Evolutionary conservation across 1,284 basidiomycete species (phyloP), one percentile per base, ranked within the genome.

Genomic region (Mixia osmundae): DNA sequence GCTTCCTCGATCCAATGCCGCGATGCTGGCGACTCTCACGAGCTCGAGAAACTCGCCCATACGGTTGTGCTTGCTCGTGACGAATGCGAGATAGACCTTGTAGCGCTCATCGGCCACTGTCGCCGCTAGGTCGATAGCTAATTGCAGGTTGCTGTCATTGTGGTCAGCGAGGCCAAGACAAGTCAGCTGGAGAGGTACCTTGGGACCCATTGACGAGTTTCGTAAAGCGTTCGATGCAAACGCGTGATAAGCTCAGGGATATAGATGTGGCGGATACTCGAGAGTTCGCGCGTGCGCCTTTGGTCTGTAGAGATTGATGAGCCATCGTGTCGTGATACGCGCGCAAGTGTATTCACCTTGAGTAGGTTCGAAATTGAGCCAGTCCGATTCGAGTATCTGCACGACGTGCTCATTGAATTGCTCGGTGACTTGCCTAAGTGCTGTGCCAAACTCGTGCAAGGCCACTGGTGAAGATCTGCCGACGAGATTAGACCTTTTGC

Each of bases 201-300:
- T 9, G 74, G 69, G 29, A 85, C 61, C 11, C 67, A 58, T 5
- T 60, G 54, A 14, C 72, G 61, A 5, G 80, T 77, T 25, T 65
- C 60, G 43, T 71, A 67, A 10, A 95, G 61, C 39, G 75, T 60
- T 22, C 65, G 61, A 52, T 95, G 87, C 12, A 95, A 59, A 15
- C 79, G 71, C 42, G 94, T 64, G 44, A 95, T 69, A 25, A 95
- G 65, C 53, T 94, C 83, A 0, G 87, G 89, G 14, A 95, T 64
- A 56, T 78, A 89, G 25, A 87, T 72, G 47, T 80, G 73, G 22
- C 87, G 69, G 39, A 94, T 78, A 16, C 76, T 67, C 3, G 65
- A 58, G 34, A 91, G 66, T 47, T 91, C 80, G 19, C 61, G 61
- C 15, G 61, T 59, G 10, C 78, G 63, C 9, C 64, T 65, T 35